Conservation (phyloP, 805 yeast species). For the Ogataea ganodermae region DNA sequence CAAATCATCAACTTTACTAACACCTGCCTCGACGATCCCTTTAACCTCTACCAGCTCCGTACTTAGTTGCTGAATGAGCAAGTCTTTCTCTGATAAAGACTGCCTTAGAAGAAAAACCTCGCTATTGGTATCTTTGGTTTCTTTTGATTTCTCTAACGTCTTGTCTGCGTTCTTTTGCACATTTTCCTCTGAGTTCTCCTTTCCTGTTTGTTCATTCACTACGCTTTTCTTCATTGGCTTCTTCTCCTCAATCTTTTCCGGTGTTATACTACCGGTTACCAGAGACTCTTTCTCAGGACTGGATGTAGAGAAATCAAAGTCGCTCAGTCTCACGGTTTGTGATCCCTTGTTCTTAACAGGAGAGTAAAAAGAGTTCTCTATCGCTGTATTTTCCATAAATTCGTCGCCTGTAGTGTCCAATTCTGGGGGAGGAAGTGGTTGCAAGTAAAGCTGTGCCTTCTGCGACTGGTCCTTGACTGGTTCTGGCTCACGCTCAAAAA, state of each 20-base stretch:
- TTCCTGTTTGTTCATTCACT: not conserved
- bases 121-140: not conserved
- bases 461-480: not conserved
- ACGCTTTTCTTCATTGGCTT: no score
- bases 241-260: not conserved
- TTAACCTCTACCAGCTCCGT: not conserved
- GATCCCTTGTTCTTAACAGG: not conserved
- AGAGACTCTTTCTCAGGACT: not conserved
- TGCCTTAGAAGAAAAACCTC: not conserved
- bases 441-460: not conserved
- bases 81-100: not conserved
- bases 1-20: no score
- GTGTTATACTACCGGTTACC: not conserved
- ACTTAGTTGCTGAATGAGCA: not conserved
- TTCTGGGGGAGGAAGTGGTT: not conserved
- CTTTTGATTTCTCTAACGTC: no score
- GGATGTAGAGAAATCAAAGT: not conserved
- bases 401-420: not conserved
- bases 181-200: no score
- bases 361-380: slow-evolving; percentile 8
- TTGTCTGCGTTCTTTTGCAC: no score
- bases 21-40: not conserved
- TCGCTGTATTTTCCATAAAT: slow-evolving; percentile 3
- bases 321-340: not conserved
- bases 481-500: not conserved